phyloP scores from a whole-genome alignment of 306 rosid genomes.

The Vicia faba region DNA sequence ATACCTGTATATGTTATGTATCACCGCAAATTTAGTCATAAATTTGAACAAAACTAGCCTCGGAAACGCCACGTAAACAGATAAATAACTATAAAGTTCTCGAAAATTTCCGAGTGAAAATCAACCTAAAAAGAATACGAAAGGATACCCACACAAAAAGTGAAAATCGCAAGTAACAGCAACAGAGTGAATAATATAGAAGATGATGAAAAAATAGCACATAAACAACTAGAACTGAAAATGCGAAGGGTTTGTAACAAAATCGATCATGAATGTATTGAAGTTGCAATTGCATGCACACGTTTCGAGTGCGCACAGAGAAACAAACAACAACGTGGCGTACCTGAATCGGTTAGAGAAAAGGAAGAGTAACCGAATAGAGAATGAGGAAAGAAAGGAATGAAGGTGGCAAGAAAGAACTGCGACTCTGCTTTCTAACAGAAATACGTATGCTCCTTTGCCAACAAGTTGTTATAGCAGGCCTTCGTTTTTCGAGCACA shows the following conservation, averaged over 20 bases:
- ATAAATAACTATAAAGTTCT: too few relatives aligned
- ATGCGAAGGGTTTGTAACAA: not conserved
- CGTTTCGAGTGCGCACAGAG: not conserved
- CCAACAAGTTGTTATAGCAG: not conserved
- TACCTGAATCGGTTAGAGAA: not conserved
- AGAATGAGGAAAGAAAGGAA: not conserved
- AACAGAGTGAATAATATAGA: not conserved
- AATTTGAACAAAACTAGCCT: not conserved
- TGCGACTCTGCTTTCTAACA: not conserved
- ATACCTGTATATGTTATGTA: slow-evolving; percentile 33
- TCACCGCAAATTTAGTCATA: too few relatives aligned
- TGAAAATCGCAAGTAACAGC: not conserved
- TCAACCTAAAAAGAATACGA: not conserved
- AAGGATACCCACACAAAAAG: not conserved
- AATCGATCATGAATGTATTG: not conserved
- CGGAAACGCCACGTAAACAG: too few relatives aligned
- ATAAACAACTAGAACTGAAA: not conserved
- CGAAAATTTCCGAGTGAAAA: not conserved
- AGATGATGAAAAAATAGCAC: not conserved
- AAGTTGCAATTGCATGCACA: slow-evolving; percentile 4
- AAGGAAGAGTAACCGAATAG: not conserved
- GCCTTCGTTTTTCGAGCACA: too few relatives aligned
- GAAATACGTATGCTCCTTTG: not conserved
- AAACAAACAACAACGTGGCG: not conserved
- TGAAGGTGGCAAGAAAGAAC: not conserved